Base-by-base conservation (phyloP, 805 yeast genomes). In the Metschnikowia drakensbergensis region DNA sequence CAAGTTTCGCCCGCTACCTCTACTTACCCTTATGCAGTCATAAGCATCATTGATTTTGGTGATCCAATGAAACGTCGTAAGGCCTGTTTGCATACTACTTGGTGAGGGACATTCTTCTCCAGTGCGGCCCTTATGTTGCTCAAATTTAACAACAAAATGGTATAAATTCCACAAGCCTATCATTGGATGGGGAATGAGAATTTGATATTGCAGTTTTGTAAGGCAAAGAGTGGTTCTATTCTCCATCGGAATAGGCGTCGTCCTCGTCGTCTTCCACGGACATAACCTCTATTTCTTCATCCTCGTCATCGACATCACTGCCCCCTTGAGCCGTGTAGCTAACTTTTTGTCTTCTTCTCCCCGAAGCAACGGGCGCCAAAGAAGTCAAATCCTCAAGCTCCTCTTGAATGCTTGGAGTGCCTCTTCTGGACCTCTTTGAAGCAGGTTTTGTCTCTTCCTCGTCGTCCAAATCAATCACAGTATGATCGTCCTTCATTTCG, bases 351-450 rank as follows among this genome's bases (percentile, higher is more conserved):
- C 45, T 45, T 7, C 51, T 43, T 37, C 59, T 49, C n/a, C 50
- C 52, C 4, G 52, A 43, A 2, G 51, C 45, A 9, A 37, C 28
- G n/a, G 46, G 46, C 6, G 49, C 50, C 25, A 32, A 42, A 23
- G 41, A 32, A 3, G 32, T 33, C 31, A 54, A 46, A 34, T 56
- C 58, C 6, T 56, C 57, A 22, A 54, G 50, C 37, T 56, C 59
- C 1, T 56, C 59, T 17, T 50, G 50, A 26, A 52, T 39, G 23
- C 46, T 48, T 5, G 47, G 50, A 10, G 37, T 47, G 8, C 13
- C 40, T 26, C 46, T 47, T 30, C 37, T 39, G 29, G 51, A 25
- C n/a, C 45, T 41, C 3, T 48, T 30, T 3, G 50, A 33, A 3
- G 38, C n/a, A 23, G 38, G 22, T 32, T 34, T 9, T 6, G 28